Evolutionary conservation across 1,284 basidiomycete genomes (phyloP).

Genomic region (Irpex sp.): DNA sequence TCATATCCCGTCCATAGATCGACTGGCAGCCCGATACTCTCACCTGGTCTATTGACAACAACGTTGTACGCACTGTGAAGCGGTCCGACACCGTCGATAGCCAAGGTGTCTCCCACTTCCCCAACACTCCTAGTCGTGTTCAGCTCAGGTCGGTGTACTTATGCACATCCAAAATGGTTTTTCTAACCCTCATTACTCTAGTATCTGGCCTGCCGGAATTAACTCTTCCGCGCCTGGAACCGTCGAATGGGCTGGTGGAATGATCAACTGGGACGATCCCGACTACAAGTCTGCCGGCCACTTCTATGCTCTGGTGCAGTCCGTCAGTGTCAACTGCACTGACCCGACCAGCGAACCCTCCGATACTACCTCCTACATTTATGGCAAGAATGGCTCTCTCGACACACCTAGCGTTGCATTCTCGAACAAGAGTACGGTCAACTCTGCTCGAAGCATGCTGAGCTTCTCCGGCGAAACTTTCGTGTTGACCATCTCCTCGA

Average conservation of each 20-base stretch:
- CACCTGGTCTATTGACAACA: constrained; percentile 68
- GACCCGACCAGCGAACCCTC: constrained; percentile 39
- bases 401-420: constrained; percentile 48
- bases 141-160: constrained; percentile 71
- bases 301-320: constrained; percentile 58
- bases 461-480: constrained; percentile 1
- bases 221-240: constrained; percentile 58
- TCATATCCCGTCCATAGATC: constrained; percentile 39
- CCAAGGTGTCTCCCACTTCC: constrained; percentile 57
- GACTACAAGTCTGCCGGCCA: constrained; percentile 68
- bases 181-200: constrained; percentile 22
- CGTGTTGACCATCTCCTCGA: constrained; percentile 4
- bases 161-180: not conserved
- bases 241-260: constrained; percentile 72
- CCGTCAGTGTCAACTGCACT: constrained; percentile 57
- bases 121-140: constrained; percentile 73
- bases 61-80: constrained; percentile 63
- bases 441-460: constrained; percentile 16
- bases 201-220: constrained; percentile 79
- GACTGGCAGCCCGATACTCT: constrained; percentile 75
- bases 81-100: constrained; percentile 53
- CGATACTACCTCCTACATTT: constrained; percentile 59
- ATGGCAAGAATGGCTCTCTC: constrained; percentile 49
- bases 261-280: constrained; percentile 75
- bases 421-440: constrained; percentile 49